Conservation (phyloP, 495 filamentous ascomycete species). For the Hypoxylon lienhwacheense region DNA sequence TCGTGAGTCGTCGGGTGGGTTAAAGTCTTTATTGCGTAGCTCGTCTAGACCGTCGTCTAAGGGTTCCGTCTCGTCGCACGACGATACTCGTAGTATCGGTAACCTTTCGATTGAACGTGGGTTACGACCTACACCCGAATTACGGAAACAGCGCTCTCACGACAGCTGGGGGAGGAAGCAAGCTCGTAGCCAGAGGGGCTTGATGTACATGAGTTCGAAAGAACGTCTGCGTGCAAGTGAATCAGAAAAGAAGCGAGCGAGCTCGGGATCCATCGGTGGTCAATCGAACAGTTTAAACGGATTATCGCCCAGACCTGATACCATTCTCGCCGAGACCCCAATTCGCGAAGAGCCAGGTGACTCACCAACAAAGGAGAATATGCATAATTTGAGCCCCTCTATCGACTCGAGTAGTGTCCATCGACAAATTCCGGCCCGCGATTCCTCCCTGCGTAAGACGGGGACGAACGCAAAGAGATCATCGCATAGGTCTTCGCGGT, state of each 20-base stretch:
- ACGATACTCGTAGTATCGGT: slow-evolving; percentile 61
- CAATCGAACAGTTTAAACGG: slow-evolving; percentile 40
- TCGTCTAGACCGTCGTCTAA: slow-evolving; percentile 53
- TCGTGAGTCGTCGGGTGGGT: slow-evolving; percentile 45
- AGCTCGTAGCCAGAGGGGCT: slow-evolving; percentile 50
- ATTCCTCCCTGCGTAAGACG: slow-evolving; percentile 67
- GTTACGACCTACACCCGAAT: slow-evolving; percentile 42
- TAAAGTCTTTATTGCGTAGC: slow-evolving; percentile 46
- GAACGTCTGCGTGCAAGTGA: slow-evolving; percentile 58
- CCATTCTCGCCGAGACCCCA: slow-evolving; percentile 53
- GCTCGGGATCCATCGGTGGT: slow-evolving; percentile 40
- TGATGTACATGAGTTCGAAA: slow-evolving; percentile 65
- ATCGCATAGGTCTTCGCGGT: slow-evolving; percentile 41
- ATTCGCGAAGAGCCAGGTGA: slow-evolving; percentile 55
- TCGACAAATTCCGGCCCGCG: slow-evolving; percentile 63
- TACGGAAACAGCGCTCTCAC: slow-evolving; percentile 51
- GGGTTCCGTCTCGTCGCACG: slow-evolving; percentile 52
- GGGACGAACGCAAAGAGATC: slow-evolving; percentile 45
- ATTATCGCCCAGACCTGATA: slow-evolving; percentile 44
- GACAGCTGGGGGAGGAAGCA: slow-evolving; percentile 59
- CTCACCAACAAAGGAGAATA: slow-evolving; percentile 30
- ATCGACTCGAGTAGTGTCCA: slow-evolving; percentile 29
- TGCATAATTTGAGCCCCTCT: slow-evolving; percentile 21
- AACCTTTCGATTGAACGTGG: slow-evolving; percentile 61
- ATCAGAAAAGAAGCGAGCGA: slow-evolving; percentile 52